These are phyloP conservation scores for Ophiostoma quercus DNA, from an alignment of 2,329 filamentous ascomycete species.

Conservation along the genomic window DNA sequence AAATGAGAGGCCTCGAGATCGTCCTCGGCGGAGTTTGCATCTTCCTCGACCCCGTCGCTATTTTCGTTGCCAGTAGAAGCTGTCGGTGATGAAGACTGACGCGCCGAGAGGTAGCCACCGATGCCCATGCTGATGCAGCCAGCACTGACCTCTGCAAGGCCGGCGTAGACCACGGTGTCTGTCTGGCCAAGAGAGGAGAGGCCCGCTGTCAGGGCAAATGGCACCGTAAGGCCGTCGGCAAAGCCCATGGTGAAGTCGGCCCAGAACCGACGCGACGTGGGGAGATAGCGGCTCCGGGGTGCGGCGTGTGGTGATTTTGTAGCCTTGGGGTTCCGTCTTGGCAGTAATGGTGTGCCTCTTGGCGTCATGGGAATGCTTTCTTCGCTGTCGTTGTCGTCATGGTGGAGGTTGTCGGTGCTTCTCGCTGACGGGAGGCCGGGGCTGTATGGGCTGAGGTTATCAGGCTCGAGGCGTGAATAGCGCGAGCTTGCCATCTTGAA, in stretches of 20 bases:
- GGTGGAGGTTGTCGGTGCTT: constrained; percentile 4
- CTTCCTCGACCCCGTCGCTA: constrained; percentile 24
- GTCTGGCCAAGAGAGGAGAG: constrained; percentile 57
- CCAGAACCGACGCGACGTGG: constrained; percentile 41
- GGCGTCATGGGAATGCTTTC: constrained; percentile 19
- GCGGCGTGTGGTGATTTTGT: not conserved
- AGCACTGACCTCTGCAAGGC: constrained; percentile 64
- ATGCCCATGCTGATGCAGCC: constrained; percentile 71
- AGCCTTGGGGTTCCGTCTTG: not conserved
- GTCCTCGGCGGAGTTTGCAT: not conserved
- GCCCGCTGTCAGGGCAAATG: constrained; percentile 68
- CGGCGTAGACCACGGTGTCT: constrained; percentile 61
- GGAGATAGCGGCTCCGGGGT: constrained; percentile 20
- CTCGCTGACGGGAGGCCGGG: not conserved
- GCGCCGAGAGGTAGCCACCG: constrained; percentile 61
- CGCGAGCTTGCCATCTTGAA: not conserved
- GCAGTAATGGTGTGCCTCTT: no score
- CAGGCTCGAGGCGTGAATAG: not conserved
- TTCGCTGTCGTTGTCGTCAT: constrained; percentile 20
- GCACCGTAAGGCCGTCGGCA: constrained; percentile 68
- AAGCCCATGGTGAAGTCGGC: constrained; percentile 67
- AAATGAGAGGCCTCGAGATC: not conserved
- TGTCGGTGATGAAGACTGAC: constrained; percentile 23
- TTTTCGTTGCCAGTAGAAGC: constrained; percentile 14
- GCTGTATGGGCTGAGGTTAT: not conserved